Evolutionary conservation across 1,139 yeast genomes (phyloP), one percentile per base, ranked within the genome.

Genomic region (Kurtzmaniella quercitrusa): DNA sequence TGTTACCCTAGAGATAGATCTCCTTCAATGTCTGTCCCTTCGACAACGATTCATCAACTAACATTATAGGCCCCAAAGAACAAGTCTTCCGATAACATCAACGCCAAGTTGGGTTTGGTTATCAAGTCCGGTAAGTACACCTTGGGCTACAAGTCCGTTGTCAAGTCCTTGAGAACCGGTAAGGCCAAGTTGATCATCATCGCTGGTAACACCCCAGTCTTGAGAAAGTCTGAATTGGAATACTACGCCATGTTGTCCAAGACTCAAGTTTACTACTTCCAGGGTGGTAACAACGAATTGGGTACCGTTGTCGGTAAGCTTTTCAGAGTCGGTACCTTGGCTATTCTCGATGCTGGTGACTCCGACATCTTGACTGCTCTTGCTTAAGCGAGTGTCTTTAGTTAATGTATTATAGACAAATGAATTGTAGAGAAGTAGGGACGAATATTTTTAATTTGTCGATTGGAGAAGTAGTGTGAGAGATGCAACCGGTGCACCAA

Each of bases 221-320:
- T 93, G 77, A 91, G 98, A 85, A 93, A 93, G 83, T 90, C 98
- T 62, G 99, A 93, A 84, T 85, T 93, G 77, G 98, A 94, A 85
- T 93, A 93, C 86, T 94, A 94, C 91, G 98, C 98, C 68, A 93
- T 93, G 98, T 86, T 93, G 77, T 88, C 98, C 73, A 93, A 91
- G 89, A 89, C 97, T 73, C 84, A 82, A 70, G 96, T 93, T 66
- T 93, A 91, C 95, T 84, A 82, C 85, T 93, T 91, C 95, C 95
- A 87, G 78, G 98, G 98, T 81, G 96, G 97, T 77, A 91, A 91
- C 97, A 91, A 91, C 79, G 97, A 91, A 81, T 89, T 93, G 70
- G 98, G 98, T 82, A 94, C 99, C 66, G 96, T 96, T 63, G 93
- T 97, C 77, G 99, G 99, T 90, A 91, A 88, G 81, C 90, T 93